phyloP scores from a whole-genome alignment of 2,329 filamentous ascomycete genomes.

The Neoscytalidium dimidiatum region DNA sequence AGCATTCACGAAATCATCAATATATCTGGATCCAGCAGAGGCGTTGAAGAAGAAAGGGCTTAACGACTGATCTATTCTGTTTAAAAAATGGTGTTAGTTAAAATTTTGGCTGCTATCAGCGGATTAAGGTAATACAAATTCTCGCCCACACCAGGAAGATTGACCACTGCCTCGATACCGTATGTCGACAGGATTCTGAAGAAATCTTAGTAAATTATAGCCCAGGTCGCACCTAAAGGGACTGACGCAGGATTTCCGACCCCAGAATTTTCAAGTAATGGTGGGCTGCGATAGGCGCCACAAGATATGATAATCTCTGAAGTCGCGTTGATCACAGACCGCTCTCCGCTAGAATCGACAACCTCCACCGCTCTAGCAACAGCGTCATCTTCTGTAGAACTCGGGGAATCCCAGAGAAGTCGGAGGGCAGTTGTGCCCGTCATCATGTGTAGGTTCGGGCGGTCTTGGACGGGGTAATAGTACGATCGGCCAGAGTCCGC shows the following conservation, averaged over 20 bases:
- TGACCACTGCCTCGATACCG: slow-evolving; percentile 5
- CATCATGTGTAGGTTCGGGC: slow-evolving; percentile 47
- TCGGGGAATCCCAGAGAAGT: slow-evolving; percentile 37
- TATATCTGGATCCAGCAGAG: slow-evolving; percentile 24
- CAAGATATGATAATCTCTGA: slow-evolving; percentile 27
- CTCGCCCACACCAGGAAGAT: slow-evolving; percentile 26
- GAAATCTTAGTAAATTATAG: no score
- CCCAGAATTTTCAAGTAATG: slow-evolving; percentile 23
- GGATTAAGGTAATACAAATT: slow-evolving; percentile 27
- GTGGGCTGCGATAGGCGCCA: slow-evolving; percentile 22
- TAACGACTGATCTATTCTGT: neutral
- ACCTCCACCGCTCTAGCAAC: slow-evolving; percentile 22
- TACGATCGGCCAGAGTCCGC: slow-evolving; percentile 52
- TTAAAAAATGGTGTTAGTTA: no score
- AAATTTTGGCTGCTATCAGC: no score
- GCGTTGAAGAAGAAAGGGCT: neutral
- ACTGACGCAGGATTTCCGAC: slow-evolving; percentile 22
- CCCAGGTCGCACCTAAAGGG: neutral
- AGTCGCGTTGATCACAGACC: neutral
- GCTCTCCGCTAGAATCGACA: neutral
- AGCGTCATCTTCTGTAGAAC: slow-evolving; percentile 23
- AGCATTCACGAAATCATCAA: slow-evolving; percentile 27
- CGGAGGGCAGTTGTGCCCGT: slow-evolving; percentile 44
- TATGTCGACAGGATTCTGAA: slow-evolving; percentile 17
- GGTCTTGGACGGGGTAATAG: slow-evolving; percentile 41